Evolutionary conservation across 2,329 filamentous ascomycete species (phyloP).

Genomic region (Colletotrichum limetticola): DNA sequence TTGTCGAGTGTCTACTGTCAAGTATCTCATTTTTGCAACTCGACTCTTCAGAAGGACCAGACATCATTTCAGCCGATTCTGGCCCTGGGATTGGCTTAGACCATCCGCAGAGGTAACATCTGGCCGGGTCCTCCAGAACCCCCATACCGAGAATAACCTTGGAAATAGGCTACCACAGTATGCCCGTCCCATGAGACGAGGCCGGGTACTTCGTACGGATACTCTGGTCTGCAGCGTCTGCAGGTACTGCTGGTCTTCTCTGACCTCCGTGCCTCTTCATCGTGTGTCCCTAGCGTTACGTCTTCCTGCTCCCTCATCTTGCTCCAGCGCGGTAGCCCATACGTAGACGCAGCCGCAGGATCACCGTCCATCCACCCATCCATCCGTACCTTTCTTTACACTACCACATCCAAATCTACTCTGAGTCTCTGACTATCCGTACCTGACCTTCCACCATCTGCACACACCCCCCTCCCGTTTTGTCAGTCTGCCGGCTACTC

Average conservation of each 20-base stretch:
- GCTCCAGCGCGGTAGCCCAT: conserved; percentile 14
- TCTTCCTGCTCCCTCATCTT: background rate
- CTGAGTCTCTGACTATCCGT: background rate
- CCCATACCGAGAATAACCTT: background rate
- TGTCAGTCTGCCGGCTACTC: conserved; percentile 9
- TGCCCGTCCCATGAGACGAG: background rate
- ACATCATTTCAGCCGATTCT: background rate
- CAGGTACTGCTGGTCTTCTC: background rate
- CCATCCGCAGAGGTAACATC: background rate
- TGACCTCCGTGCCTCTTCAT: background rate
- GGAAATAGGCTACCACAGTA: background rate
- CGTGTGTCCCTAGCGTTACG: background rate
- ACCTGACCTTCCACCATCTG: background rate
- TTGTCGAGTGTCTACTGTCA: background rate
- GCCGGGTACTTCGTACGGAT: background rate
- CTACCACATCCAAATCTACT: background rate
- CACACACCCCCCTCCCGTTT: conserved; percentile 7
- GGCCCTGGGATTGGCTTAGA: background rate
- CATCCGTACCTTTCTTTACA: too few relatives aligned
- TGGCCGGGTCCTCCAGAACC: background rate
- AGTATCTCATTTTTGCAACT: background rate
- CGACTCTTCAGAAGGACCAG: background rate
- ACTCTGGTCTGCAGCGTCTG: background rate
- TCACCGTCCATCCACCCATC: background rate
- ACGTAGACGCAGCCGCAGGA: conserved; percentile 14